Evolutionary conservation across 1,284 basidiomycete genomes (phyloP), one percentile per base, ranked within the genome.

Genomic region (Inonotus hispidus): DNA sequence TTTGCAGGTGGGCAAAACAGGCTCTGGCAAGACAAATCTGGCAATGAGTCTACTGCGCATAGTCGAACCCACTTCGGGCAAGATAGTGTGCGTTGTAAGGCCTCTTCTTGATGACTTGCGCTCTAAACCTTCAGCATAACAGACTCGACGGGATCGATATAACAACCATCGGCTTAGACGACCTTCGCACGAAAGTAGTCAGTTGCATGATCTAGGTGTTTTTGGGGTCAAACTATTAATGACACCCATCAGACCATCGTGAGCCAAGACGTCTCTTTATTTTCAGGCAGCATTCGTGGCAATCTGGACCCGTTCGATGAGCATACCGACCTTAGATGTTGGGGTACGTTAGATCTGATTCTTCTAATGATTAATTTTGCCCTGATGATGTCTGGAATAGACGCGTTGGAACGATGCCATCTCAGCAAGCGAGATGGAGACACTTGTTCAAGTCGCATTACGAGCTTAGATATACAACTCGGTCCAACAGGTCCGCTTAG

Each of bases 71-170:
- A 77, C 78, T 19, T 75, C 75, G 23, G 93, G 93, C 0, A 79
- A 74, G 61, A 93, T 96, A 57, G 70, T 86, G 84, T 85, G 68
- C 63, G 82, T 67, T 5, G 16, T 35, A 4, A 52, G 14, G n/a
- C n/a, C 32, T n/a, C 13, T 6, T n/a, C 23, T 1, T 55, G 2
- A 38, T 38, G 52, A 35, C 19, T 16, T 35, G 41, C 25, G 10
- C 46, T 27, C 5, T 23, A 35, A 35, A 53, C 60, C 35, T 60
- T 21, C 53, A 43, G 52, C 16, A 32, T 23, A 59, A 7, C 57
- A 86, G 85, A n/a, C 75, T 95, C 43, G 92, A 94, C 68, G 88
- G 88, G 4, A 82, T 95, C 64, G 90, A 95, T 72, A 89, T 95
- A 62, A 82, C 85, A 4, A 82, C 78, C 1, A 85, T 96, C 46